Evolutionary conservation across 176 grass and related monocot species (phyloP), one percentile per base, ranked within the genome.

Genomic region (Saccharum officinarum): DNA sequence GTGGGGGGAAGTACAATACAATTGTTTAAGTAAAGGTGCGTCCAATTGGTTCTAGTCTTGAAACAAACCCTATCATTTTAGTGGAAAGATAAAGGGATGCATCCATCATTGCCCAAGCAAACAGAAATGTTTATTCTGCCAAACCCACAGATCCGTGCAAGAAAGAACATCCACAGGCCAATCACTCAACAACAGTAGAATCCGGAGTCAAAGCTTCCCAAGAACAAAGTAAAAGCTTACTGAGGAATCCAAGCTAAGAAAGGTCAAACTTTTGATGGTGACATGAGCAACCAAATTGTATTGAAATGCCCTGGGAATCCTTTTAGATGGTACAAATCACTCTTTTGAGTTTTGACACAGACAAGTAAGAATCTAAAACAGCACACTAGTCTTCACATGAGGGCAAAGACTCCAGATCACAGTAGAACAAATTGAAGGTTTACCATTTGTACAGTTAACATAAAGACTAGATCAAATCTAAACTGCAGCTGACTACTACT

Each of bases 1-100:
- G 40, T 63, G 83, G 65, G 18, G 8, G 54, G 34, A 52, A 54
- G 69, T 69, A 76, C 23, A 80, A 79, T 67, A 75, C 22, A 76
- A 4, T 69, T 80, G 45, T 84, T 75, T 50, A 80, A 50, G 33
- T 79, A 80, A 84, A 87, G 75, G 75, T 75, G 76, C 69, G 50
- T 70, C 85, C 54, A 64, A 20, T 84, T 76, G 69, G 33, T 76
- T 75, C 31, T 87, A 87, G 80, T 61, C 60, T 76, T 80, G 60
- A 84, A 83, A 87, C 79, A 71, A 69, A 41, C 71, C 47, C 47
- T 79, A 80, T 80, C 81, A 71, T 91, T 91, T 84, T 91, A 70
- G 81, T 74, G 57, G 31, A 91, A 87, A 87, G 81, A 84, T 69
- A 84, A 91, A 80, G 63, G 67, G 57, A 65, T 39, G 85, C 37